Conservation (phyloP, 176 grass and related monocot species). For the Cenchrus purpureus region DNA sequence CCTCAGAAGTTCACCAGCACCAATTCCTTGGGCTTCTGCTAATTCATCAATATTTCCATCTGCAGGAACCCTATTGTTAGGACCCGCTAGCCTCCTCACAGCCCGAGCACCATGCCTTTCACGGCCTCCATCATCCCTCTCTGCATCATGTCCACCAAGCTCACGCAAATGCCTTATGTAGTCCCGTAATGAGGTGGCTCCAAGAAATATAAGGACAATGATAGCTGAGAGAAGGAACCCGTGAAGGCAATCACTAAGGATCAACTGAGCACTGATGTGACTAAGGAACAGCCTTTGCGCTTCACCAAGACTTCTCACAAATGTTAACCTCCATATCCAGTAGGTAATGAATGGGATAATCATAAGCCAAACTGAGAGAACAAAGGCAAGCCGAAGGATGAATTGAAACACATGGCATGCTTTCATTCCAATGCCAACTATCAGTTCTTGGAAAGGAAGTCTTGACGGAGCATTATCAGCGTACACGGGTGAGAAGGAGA, state of each 20-base stretch:
- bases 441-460: conserved; percentile 96
- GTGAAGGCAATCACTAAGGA: conserved; percentile 95
- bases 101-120: conserved; percentile 94
- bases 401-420: conserved; percentile 91
- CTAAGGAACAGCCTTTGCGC: conserved; percentile 91
- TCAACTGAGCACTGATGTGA: conserved; percentile 84
- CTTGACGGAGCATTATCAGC: conserved; percentile 81
- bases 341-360: conserved; percentile 99
- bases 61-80: conserved; percentile 69
- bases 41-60: conserved; percentile 76
- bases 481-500: conserved; percentile 95
- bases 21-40: conserved; percentile 77
- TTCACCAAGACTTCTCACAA: conserved; percentile 93
- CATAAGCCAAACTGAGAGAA: conserved; percentile 97
- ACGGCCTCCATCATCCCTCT: conserved; percentile 83
- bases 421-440: conserved; percentile 97
- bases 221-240: conserved; percentile 97
- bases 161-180: conserved; percentile 97
- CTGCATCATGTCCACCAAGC: conserved; percentile 86
- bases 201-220: conserved; percentile 98
- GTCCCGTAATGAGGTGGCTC: conserved; percentile 93
- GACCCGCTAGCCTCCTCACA: conserved; percentile 84
- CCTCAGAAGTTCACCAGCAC: conserved; percentile 84
- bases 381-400: conserved; percentile 90
- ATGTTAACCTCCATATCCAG: conserved; percentile 95